Evolutionary conservation across 345 rosid genomes (phyloP), one percentile per base, ranked within the genome.

Genomic region (Geranium brycei): DNA sequence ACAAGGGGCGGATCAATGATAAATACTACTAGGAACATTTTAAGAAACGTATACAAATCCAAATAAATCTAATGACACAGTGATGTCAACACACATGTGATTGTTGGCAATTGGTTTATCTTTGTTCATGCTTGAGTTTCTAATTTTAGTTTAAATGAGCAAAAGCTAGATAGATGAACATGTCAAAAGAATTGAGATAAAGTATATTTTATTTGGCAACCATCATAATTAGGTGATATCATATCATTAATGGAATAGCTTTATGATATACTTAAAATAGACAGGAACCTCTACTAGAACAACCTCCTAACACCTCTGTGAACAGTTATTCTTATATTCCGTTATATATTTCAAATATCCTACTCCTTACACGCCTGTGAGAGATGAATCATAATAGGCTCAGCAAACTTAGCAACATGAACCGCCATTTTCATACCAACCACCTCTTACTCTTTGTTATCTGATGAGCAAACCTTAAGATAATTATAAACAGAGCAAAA

Each of bases 1-100:
- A 63, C 62, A 76, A 64, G 67, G 67, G 74, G 66, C 31, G 14
- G 31, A 62, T 53, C 31, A 51, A n/a, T 62, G 31, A 62, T 53
- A 19, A 51, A n/a, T 62, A 77, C n/a, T 11, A 51, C 62, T 55
- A 53, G 61, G 65, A 69, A 59, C 15, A 62, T 10, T 62, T 65
- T 41, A 31, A 59, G 58, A 66, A 13, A 28, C 41, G 59, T 31
- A 47, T 56, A 14, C 60, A 7, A 69, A 63, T 71, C 59, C 35
- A 62, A 18, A 17, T 41, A 58, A 59, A 63, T 57, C 55, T n/a
- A 64, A 51, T 51, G 53, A 47, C 53, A 47, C 7, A 3, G 11
- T 47, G 53, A 11, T 13, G 11, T 47, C 53, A 47, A 47, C 53
- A 47, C 53, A 10, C 53, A 47, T 47, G 14, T 47, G 11, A 47